A percentile compares a stretch with the other conserved stretches of the same genome.
Evolutionary conservation across 148 eudicot genomes (phyloP).

Genomic region (Simmondsia chinensis): DNA sequence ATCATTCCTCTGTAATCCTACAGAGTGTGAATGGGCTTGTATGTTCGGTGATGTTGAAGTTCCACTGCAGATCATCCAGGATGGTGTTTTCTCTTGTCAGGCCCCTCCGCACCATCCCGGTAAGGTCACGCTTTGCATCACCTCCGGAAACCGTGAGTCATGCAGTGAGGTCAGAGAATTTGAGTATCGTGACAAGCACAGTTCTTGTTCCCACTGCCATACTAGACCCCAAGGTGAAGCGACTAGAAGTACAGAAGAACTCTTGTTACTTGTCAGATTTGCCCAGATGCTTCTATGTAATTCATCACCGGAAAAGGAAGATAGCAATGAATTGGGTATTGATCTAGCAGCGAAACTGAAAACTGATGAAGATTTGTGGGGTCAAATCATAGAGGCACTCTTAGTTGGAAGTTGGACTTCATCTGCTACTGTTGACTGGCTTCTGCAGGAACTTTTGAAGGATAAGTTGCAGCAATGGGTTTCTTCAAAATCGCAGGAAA

Average conservation of each 20-base stretch:
- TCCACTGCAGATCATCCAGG: slow-evolving; percentile 64
- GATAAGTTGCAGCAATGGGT: slow-evolving; percentile 83
- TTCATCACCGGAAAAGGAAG: slow-evolving; percentile 26
- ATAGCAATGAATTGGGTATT: slow-evolving; percentile 19
- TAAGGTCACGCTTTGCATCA: slow-evolving; percentile 61
- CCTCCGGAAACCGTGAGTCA: slow-evolving; percentile 65
- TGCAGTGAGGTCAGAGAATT: slow-evolving; percentile 92
- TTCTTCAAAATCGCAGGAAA: slow-evolving; percentile 28
- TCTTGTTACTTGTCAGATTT: slow-evolving; percentile 61
- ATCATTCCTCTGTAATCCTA: slow-evolving; percentile 65
- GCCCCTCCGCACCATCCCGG: slow-evolving; percentile 74
- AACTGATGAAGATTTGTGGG: slow-evolving; percentile 47
- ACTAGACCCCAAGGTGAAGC: slow-evolving; percentile 27
- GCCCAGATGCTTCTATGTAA: slow-evolving; percentile 57
- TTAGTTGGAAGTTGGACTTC: slow-evolving; percentile 45
- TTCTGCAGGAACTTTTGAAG: slow-evolving; percentile 70
- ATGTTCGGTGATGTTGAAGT: slow-evolving; percentile 90
- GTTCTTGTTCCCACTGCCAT: slow-evolving; percentile 20
- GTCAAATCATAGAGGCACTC: slow-evolving; percentile 51
- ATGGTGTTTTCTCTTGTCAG: slow-evolving; percentile 74
- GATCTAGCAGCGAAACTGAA: slow-evolving; percentile 24
- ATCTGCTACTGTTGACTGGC: slow-evolving; percentile 55
- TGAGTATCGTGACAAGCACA: slow-evolving; percentile 53
- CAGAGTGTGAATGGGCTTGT: slow-evolving; percentile 57
- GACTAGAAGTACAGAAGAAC: slow-evolving; percentile 52